Base-by-base conservation (phyloP, 768 basidiomycete species). In the Pulveroboletus sp. region DNA sequence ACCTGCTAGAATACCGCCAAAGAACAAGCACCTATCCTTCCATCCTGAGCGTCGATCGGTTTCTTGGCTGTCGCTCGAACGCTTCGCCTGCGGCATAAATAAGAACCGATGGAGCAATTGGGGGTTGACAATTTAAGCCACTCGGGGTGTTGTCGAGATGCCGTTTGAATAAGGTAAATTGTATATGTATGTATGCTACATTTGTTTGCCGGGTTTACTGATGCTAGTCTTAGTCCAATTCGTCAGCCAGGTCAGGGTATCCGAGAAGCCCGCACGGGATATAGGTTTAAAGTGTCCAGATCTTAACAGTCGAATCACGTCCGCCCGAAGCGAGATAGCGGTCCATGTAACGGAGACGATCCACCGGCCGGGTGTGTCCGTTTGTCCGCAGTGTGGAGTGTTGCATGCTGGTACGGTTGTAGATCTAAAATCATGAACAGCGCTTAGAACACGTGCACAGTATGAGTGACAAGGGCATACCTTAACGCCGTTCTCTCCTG, bases 331-430 rank as follows among this genome's bases (percentile, higher is more conserved):
- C 85, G 39, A 97, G 75, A 70, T 96, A 99, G 41, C 87, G 83
- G 68, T 98, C 96, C 85, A 96, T 95, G 71, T 95, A 98, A 41
- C 96, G 81, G 54, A 98, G 73, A 56, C 79, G 80, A 70, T 93
- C 90, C 24, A 85, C 86, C 1, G 95, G 94, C 53, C 81, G 83
- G 16, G 80, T 89, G 68, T 99, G 96, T n/a, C 96, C 96, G 64
- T 97, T 98, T 6, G 87, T 91, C 37, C 78, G 67, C 39, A 99
- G 69, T 23, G 86, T 80, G 11, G 91, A 88, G 52, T 93, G 85
- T 61, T 94, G 89, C 75, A 86, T 83, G 54, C 84, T 91, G 8
- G 93, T 97, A 24, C 96, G 86, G 67, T 98, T 99, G 71, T 93
- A 98, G 30, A 94, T 80, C 92, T 94, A 42, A 38, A 14, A 54